Percentiles rank a stretch among this genome's conserved stretches.
These are phyloP conservation scores for Cucumis variabilis DNA, from an alignment of 331 rosid species.

Conservation along the genomic window DNA sequence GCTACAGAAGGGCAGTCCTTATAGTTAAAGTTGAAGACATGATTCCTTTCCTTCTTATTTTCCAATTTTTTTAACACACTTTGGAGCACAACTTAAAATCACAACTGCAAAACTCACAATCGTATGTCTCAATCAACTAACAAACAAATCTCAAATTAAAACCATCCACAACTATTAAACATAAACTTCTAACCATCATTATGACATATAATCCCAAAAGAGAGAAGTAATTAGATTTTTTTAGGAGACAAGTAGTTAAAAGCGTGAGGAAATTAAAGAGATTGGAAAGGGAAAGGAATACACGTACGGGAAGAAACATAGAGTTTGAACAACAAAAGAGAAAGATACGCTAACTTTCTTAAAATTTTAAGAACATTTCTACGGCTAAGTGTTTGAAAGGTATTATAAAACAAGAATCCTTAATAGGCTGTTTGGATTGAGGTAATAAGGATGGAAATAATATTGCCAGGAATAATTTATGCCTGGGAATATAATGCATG, in stretches of 20 bases:
- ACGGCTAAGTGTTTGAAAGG: too few relatives aligned
- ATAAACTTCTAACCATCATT: neutral
- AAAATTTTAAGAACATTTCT: too few relatives aligned
- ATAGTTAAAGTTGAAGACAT: neutral
- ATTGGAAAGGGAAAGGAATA: neutral
- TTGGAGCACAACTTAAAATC: neutral
- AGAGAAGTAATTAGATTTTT: neutral
- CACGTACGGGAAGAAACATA: neutral
- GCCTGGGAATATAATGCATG: too few relatives aligned
- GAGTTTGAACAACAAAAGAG: neutral
- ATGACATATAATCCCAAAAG: neutral
- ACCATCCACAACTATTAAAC: neutral
- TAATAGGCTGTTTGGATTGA: too few relatives aligned
- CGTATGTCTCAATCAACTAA: neutral
- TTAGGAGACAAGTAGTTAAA: neutral
- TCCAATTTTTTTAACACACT: neutral
- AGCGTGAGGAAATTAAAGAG: neutral
- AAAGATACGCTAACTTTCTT: neutral
- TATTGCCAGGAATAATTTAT: too few relatives aligned
- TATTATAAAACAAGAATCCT: too few relatives aligned
- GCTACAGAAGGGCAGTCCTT: neutral
- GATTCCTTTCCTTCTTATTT: neutral
- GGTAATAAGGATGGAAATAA: too few relatives aligned
- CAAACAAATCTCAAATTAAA: conserved; percentile 4
- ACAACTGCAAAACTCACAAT: neutral